Conservation (phyloP, 805 yeast genomes). For the Wickerhamiella musiphila region DNA sequence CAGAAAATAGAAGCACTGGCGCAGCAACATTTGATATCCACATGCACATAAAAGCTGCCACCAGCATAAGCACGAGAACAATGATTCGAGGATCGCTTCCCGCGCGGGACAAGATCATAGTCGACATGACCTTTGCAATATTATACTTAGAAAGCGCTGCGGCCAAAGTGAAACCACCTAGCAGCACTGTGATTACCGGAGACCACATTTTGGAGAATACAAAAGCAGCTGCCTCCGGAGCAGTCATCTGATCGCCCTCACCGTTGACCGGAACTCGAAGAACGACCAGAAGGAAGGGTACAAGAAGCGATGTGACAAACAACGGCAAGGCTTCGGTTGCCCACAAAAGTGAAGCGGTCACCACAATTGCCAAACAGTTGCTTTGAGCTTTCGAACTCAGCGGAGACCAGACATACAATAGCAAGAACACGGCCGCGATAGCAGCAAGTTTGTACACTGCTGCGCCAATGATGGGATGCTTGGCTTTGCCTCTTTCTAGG, state of each 20-base stretch:
- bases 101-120: slow-evolving; percentile 61
- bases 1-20: slow-evolving; percentile 81
- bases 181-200: slow-evolving; percentile 70
- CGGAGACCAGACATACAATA: slow-evolving; percentile 27
- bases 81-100: slow-evolving; percentile 74
- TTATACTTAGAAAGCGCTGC: slow-evolving; percentile 86
- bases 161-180: slow-evolving; percentile 91
- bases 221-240: slow-evolving; percentile 57
- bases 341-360: slow-evolving; percentile 77
- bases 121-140: slow-evolving; percentile 71
- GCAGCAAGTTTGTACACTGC: slow-evolving; percentile 6
- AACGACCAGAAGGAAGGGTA: slow-evolving; percentile 67
- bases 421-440: slow-evolving; percentile 33
- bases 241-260: slow-evolving; percentile 28
- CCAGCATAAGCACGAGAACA: slow-evolving; percentile 64
- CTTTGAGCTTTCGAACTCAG: slow-evolving; percentile 41
- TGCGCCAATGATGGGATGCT: not conserved
- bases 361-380: slow-evolving; percentile 69
- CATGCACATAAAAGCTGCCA: slow-evolving; percentile 75
- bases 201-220: slow-evolving; percentile 89
- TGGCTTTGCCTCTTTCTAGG: slow-evolving; percentile 7
- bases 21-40: slow-evolving; percentile 97
- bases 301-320: slow-evolving; percentile 69
- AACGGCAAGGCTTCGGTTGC: slow-evolving; percentile 90
- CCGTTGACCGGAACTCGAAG: slow-evolving; percentile 34